Percentiles rank a stretch among this genome's conserved stretches.
Conservation (phyloP, 768 basidiomycete species). For the Lyophyllum shimeji region DNA sequence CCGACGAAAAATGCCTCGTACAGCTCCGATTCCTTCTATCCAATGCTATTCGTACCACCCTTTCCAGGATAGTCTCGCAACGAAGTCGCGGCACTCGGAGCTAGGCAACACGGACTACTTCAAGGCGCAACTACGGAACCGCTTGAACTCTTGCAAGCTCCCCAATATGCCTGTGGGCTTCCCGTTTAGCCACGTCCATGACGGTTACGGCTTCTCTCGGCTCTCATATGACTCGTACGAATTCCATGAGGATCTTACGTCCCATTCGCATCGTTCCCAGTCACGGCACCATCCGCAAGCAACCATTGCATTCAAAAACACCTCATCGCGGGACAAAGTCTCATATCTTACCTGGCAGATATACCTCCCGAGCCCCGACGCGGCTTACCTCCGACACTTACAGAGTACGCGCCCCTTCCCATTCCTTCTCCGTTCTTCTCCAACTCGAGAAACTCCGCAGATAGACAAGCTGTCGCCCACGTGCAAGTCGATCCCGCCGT, state of each 20-base stretch:
- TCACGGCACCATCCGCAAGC: constrained; percentile 20
- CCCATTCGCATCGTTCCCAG: constrained; percentile 18
- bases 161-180: constrained; percentile 34
- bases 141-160: constrained; percentile 29
- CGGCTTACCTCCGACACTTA: constrained; percentile 18
- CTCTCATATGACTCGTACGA: constrained; percentile 35
- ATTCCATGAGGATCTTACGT: constrained; percentile 29
- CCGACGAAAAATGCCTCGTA: constrained; percentile 7
- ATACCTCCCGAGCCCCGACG: constrained; percentile 22
- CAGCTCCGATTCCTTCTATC: constrained; percentile 3
- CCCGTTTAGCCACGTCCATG: constrained; percentile 31
- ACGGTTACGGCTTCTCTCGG: constrained; percentile 18
- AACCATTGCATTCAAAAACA: constrained; percentile 26
- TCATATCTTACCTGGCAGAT: constrained; percentile 33
- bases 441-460: constrained; percentile 12
- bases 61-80: background rate
- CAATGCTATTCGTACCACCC: constrained; percentile 6
- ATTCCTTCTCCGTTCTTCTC: background rate
- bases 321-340: constrained; percentile 10
- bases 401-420: constrained; percentile 22
- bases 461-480: constrained; percentile 29
- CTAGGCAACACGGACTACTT: constrained; percentile 14
- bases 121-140: constrained; percentile 29
- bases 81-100: background rate
- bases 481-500: constrained; percentile 36